Evolutionary conservation across 139 green algal species (phyloP).

Genomic region (Eudorina sp.): DNA sequence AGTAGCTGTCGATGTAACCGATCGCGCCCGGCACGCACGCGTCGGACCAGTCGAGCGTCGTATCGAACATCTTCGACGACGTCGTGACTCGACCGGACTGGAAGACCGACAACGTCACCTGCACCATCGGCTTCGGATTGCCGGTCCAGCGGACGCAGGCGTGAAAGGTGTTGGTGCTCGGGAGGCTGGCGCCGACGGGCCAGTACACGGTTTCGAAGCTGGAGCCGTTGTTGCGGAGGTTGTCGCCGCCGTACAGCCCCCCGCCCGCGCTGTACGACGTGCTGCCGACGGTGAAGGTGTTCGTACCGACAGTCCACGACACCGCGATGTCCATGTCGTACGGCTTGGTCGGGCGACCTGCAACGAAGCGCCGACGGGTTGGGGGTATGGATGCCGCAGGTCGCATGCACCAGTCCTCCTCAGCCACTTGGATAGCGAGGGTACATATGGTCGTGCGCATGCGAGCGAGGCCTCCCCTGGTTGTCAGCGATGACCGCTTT

Average conservation of each 20-base stretch:
- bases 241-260: background rate
- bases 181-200: background rate
- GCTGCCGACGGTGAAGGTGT: background rate
- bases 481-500: no score
- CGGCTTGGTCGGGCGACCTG: background rate
- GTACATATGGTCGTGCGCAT: no score
- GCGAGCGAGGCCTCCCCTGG: no score
- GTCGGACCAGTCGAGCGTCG: background rate
- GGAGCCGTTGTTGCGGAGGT: background rate
- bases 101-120: background rate
- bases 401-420: no score
- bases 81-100: background rate
- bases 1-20: slow-evolving; percentile 8
- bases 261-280: background rate
- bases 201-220: background rate
- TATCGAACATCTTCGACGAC: slow-evolving; percentile 10
- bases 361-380: no score
- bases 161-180: background rate
- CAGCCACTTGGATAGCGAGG: no score
- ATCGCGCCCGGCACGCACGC: background rate
- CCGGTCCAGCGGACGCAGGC: background rate
- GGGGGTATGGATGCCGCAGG: no score
- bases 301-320: background rate
- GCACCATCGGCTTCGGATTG: background rate
- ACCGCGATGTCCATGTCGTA: background rate